phyloP scores from a whole-genome alignment of 495 filamentous ascomycete species.

The Astrothelium subdiscretum region DNA sequence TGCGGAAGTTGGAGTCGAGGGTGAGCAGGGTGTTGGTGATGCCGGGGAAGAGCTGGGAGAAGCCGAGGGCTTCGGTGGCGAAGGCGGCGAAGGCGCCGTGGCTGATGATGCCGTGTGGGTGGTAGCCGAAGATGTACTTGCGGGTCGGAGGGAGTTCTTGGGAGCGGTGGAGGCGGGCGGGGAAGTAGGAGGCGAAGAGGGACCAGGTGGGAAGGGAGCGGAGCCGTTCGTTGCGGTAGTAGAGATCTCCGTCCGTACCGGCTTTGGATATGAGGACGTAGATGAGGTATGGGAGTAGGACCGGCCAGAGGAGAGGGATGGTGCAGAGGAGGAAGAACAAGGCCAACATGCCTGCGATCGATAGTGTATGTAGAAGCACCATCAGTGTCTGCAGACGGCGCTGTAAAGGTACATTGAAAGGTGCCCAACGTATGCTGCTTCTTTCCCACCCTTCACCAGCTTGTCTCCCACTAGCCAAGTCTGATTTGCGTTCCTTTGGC shows the following conservation, averaged over 20 bases:
- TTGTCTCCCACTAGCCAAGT: slow-evolving; percentile 14
- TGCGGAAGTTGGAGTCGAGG: slow-evolving; percentile 84
- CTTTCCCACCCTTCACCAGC: slow-evolving; percentile 28
- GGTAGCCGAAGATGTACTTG: slow-evolving; percentile 98
- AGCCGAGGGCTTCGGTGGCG: slow-evolving; percentile 80
- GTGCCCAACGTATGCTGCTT: slow-evolving; percentile 65
- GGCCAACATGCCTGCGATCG: slow-evolving; percentile 62
- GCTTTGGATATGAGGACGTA: slow-evolving; percentile 71
- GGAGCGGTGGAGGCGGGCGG: slow-evolving; percentile 74
- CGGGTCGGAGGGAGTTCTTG: slow-evolving; percentile 63
- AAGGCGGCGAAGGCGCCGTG: slow-evolving; percentile 92
- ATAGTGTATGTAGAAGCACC: slow-evolving; percentile 76
- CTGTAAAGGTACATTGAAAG: slow-evolving; percentile 73
- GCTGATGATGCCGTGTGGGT: slow-evolving; percentile 93
- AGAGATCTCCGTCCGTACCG: slow-evolving; percentile 58
- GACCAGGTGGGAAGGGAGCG: slow-evolving; percentile 72
- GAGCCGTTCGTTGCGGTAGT: slow-evolving; percentile 58
- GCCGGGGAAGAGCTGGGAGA: slow-evolving; percentile 82
- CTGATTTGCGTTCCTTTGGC: neutral
- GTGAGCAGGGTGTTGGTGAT: slow-evolving; percentile 90
- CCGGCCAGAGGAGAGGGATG: slow-evolving; percentile 81
- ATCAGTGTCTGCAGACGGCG: slow-evolving; percentile 78
- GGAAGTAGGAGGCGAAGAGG: slow-evolving; percentile 87
- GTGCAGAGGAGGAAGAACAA: slow-evolving; percentile 84
- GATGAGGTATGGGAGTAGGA: slow-evolving; percentile 82